These are phyloP conservation scores for Colletotrichum scovillei DNA, from an alignment of 2,329 filamentous ascomycete genomes.

Conservation along the genomic window DNA sequence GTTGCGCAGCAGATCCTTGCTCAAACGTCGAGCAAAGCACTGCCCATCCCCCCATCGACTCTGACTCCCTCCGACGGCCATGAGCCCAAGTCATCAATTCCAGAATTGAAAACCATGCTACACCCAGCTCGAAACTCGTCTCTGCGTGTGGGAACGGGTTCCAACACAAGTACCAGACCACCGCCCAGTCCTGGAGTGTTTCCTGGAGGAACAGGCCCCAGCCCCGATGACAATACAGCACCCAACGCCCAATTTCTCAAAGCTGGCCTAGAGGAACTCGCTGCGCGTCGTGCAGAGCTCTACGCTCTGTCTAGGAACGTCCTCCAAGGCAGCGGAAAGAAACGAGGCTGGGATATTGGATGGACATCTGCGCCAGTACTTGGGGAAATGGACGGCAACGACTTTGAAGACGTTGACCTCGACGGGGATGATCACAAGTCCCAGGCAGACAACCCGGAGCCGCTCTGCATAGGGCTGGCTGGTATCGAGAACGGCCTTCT, in stretches of 20 bases:
- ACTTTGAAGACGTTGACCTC: constrained; percentile 70
- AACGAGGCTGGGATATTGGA: constrained; percentile 79
- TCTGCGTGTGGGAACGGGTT: constrained; percentile 54
- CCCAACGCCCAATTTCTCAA: constrained; percentile 64
- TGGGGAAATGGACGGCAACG: constrained; percentile 54
- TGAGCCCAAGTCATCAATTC: constrained; percentile 72
- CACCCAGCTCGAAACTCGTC: constrained; percentile 75
- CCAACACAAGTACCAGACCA: constrained; percentile 42
- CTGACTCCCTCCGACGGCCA: constrained; percentile 58
- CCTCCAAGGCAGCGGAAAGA: constrained; percentile 78
- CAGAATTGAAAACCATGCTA: constrained; percentile 77
- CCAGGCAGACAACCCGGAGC: constrained; percentile 28
- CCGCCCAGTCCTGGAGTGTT: constrained; percentile 65
- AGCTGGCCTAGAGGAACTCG: constrained; percentile 81
- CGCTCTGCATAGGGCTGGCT: constrained; percentile 24
- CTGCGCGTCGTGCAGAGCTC: constrained; percentile 84
- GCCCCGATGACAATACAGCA: constrained; percentile 47
- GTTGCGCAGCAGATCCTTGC: constrained; percentile 81
- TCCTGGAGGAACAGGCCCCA: constrained; percentile 56
- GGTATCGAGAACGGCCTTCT: constrained; percentile 69
- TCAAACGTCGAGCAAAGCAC: constrained; percentile 76
- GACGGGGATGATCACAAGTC: constrained; percentile 50
- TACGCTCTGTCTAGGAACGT: constrained; percentile 83
- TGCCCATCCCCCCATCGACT: constrained; percentile 73
- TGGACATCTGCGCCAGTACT: constrained; percentile 73